Conservation (phyloP, 2,329 filamentous ascomycete species). For the Talaromyces sp. region DNA sequence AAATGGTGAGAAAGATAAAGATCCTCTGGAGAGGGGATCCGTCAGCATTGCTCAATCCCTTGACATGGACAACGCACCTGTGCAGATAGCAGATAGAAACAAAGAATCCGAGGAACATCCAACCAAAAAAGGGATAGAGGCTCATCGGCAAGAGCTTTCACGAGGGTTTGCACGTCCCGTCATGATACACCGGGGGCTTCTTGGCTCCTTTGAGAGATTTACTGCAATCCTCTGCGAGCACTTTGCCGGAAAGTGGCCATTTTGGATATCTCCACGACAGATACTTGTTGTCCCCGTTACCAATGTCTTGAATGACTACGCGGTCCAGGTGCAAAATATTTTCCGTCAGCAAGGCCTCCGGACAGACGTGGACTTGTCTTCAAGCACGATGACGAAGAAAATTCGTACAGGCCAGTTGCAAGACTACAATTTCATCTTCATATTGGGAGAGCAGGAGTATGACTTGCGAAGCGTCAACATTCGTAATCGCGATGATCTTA, state of each 20-base stretch:
- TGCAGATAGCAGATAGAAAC: too few relatives aligned
- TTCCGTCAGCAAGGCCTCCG: conserved; percentile 58
- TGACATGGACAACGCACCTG: too few relatives aligned
- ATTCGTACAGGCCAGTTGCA: conserved; percentile 65
- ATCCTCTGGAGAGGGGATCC: too few relatives aligned
- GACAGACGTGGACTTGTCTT: conserved; percentile 66
- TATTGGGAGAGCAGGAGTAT: conserved; percentile 65
- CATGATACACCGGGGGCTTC: conserved; percentile 77
- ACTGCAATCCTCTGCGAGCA: conserved; percentile 83
- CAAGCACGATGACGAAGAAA: conserved; percentile 64
- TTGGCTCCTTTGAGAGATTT: conserved; percentile 81
- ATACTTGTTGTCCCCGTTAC: conserved; percentile 66
- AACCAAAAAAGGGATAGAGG: too few relatives aligned
- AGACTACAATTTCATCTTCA: conserved; percentile 70
- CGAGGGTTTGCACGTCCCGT: conserved; percentile 67
- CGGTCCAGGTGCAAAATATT: conserved; percentile 50
- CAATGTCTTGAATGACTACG: conserved; percentile 30
- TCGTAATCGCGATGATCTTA: background rate
- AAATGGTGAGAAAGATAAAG: too few relatives aligned
- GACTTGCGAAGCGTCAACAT: conserved; percentile 33
- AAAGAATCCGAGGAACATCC: too few relatives aligned
- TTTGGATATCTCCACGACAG: conserved; percentile 82
- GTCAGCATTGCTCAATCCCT: too few relatives aligned
- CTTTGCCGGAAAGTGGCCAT: conserved; percentile 77
- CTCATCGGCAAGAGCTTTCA: conserved; percentile 30